phyloP scores from a whole-genome alignment of 805 yeast genomes.

The Starmerella etchellsii region DNA sequence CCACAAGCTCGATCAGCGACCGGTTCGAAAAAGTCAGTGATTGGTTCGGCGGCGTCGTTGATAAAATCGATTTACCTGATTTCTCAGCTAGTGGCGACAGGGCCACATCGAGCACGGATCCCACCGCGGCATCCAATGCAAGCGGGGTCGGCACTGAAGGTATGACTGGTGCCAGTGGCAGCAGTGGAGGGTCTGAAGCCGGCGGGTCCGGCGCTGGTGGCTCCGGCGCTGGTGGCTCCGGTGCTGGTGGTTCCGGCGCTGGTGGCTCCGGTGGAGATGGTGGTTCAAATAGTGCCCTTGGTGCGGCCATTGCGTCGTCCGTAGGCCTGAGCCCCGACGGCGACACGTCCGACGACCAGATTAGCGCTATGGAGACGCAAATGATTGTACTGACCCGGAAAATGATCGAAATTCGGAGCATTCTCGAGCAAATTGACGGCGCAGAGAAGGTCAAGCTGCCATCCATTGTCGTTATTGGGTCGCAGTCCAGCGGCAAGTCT shows the following conservation, averaged over 20 bases:
- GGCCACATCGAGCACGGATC: too few species aligned
- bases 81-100: too few species aligned
- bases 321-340: slow-evolving; percentile 38
- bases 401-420: slow-evolving; percentile 88
- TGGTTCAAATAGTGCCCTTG: slow-evolving; percentile 24
- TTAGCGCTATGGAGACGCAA: slow-evolving; percentile 44
- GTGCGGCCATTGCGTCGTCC: slow-evolving; percentile 42
- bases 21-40: slow-evolving; percentile 48
- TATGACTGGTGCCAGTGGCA: neutral
- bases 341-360: slow-evolving; percentile 33
- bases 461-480: slow-evolving; percentile 91
- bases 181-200: neutral
- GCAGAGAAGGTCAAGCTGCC: slow-evolving; percentile 72
- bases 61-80: slow-evolving; percentile 23
- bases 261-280: slow-evolving; percentile 8
- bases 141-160: neutral
- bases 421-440: slow-evolving; percentile 63
- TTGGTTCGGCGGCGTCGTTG: slow-evolving; percentile 26
- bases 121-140: neutral
- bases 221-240: neutral
- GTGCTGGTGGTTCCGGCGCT: neutral
- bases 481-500: slow-evolving; percentile 94
- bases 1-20: slow-evolving; percentile 56
- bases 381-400: slow-evolving; percentile 84
- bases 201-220: slow-evolving; percentile 5